Conservation (phyloP, 805 yeast species). For the Candida koratica region DNA sequence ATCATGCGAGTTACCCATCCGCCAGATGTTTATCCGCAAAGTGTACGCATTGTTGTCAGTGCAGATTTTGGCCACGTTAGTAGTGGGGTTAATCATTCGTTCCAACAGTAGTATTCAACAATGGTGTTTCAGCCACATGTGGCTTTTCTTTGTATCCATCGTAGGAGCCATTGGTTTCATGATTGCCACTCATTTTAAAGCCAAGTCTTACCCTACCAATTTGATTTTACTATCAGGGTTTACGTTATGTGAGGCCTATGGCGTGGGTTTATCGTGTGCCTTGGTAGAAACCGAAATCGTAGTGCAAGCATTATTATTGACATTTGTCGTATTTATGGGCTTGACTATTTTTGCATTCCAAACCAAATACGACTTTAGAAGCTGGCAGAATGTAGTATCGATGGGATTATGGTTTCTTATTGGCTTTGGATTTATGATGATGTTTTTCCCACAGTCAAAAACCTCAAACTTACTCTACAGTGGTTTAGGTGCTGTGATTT, state of each 20-base stretch:
- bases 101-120: constrained; percentile 40
- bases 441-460: constrained; percentile 61
- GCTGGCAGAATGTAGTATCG: constrained; percentile 56
- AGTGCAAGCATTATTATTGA: constrained; percentile 66
- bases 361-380: constrained; percentile 67
- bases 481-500: constrained; percentile 68
- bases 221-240: constrained; percentile 57
- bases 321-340: constrained; percentile 69
- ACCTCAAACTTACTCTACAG: constrained; percentile 64
- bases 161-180: constrained; percentile 61
- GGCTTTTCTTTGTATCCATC: constrained; percentile 55
- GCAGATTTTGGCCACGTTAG: constrained; percentile 62
- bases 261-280: constrained; percentile 64
- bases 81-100: constrained; percentile 50
- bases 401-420: constrained; percentile 63
- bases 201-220: constrained; percentile 67
- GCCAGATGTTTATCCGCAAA: constrained; percentile 72
- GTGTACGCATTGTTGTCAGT: constrained; percentile 68
- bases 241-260: constrained; percentile 71
- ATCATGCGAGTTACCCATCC: constrained; percentile 68
- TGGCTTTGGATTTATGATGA: constrained; percentile 64
- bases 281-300: constrained; percentile 60
- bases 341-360: constrained; percentile 74
- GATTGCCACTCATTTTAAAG: constrained; percentile 59
- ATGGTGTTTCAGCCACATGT: constrained; percentile 57